Base-by-base conservation (phyloP, 805 yeast genomes). In the Barnettozyma siamensis region DNA sequence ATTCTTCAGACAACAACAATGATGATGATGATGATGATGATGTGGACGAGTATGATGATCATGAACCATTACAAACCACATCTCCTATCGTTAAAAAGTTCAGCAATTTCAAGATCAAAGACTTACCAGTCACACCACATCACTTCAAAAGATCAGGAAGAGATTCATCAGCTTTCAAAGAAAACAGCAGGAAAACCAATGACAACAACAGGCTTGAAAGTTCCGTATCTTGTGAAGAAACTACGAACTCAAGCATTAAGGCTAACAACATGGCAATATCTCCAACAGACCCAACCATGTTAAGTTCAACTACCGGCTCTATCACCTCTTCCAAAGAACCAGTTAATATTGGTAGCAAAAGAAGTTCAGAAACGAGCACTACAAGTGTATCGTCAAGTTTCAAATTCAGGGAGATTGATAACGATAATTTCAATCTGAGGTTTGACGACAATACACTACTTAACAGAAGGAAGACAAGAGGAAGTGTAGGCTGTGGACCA, bases 371-470 rank as follows among this genome's bases (percentile, higher is more conserved):
- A 15, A 29, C 18, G 13, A 15, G 17, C 15, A n/a, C 31, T 6
- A 15, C 18, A 6, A 29, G 31, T 10, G 29, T 26, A 11, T 26
- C 29, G 5, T 26, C 29, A 26, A 29, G 18, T 29, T 35, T 29
- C 18, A 17, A 41, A 7, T 52, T 56, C 24, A 50, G 48, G 19
- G 48, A 47, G 15, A 43, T 52, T 35, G 49, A 48, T 19, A 29
- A 29, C 7, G 42, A 48, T 26, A 26, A 26, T 1, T 57, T 57
- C 46, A 45, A 53, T 24, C 32, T 57, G 44, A 53, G 43, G n/a
- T 41, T 57, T 37, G 60, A 55, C 23, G 50, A 49, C 5, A 55
- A 55, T 31, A 57, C 60, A 1, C 33, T 57, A 34, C 41, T 57
- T 28, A 57, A 47, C 35, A 57, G 61, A 50, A 47, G 61, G 16